These are phyloP conservation scores for Dissoconium aciculare DNA, from an alignment of 2,329 filamentous ascomycete species.

Conservation along the genomic window DNA sequence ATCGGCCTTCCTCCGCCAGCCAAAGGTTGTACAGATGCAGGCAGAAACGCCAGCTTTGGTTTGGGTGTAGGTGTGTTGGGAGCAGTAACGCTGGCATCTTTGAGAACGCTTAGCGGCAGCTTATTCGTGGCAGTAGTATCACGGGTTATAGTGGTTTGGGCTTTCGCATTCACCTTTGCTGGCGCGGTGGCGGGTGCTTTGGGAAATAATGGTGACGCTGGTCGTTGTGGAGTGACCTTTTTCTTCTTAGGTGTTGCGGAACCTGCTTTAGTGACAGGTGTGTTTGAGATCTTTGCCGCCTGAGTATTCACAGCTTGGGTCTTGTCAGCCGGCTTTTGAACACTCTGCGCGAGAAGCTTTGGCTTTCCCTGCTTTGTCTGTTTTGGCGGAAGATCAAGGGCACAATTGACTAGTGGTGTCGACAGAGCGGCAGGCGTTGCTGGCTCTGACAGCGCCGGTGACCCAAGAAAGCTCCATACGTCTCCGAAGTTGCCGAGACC, in stretches of 20 bases:
- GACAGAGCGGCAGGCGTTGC: not conserved
- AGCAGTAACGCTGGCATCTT: not conserved
- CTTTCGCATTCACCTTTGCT: too few species aligned
- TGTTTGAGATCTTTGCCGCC: slow-evolving; percentile 5
- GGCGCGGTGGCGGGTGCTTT: not conserved
- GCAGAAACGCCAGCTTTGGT: slow-evolving; percentile 4
- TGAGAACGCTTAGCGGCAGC: not conserved
- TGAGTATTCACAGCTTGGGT: not conserved
- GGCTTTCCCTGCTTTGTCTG: slow-evolving; percentile 4
- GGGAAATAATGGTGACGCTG: not conserved
- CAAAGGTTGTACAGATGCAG: slow-evolving; percentile 9
- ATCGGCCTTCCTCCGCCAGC: not conserved
- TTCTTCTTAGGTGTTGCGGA: slow-evolving; percentile 2
- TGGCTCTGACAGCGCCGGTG: slow-evolving; percentile 10
- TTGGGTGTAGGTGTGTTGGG: not conserved
- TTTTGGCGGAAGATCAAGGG: not conserved
- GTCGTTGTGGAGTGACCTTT: slow-evolving; percentile 1
- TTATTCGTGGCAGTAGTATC: not conserved
- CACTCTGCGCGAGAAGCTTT: slow-evolving; percentile 1
- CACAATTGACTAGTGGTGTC: not conserved
- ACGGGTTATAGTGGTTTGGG: not conserved
- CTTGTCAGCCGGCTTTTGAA: not conserved
- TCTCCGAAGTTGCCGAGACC: slow-evolving; percentile 32
- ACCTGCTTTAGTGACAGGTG: not conserved
- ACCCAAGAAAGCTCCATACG: slow-evolving; percentile 32